Evolutionary conservation across 345 rosid genomes (phyloP).

Genomic region (Gossypium longicalyx): DNA sequence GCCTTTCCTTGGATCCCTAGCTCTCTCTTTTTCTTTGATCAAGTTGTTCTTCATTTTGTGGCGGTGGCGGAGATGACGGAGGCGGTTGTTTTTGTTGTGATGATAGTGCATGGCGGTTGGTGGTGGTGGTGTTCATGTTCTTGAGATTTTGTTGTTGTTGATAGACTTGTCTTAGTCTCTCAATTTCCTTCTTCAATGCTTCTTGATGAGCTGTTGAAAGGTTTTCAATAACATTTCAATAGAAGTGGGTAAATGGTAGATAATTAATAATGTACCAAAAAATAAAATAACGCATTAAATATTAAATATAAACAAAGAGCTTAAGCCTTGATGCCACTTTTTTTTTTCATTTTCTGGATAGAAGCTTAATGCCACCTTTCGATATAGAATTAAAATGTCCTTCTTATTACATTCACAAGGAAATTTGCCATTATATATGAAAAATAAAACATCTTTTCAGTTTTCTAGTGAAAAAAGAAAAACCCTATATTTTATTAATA

Average conservation of each 20-base stretch:
- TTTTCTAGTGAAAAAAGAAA: no score
- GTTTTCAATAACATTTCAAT: not conserved
- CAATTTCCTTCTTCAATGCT: slow-evolving; percentile 64
- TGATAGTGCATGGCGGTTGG: slow-evolving; percentile 11
- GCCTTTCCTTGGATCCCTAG: not conserved
- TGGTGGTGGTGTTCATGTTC: slow-evolving; percentile 27
- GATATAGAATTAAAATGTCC: not conserved
- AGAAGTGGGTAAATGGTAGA: not conserved
- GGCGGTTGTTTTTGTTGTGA: not conserved
- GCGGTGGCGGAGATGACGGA: not conserved
- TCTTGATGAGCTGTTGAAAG: slow-evolving; percentile 57
- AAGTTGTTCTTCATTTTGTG: slow-evolving; percentile 8
- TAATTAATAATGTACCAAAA: not conserved
- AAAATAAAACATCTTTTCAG: no score
- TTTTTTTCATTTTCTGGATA: not conserved
- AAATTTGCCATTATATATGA: not conserved
- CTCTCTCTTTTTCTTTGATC: slow-evolving; percentile 1
- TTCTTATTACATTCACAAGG: not conserved
- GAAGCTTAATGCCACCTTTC: not conserved
- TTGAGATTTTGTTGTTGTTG: slow-evolving; percentile 51
- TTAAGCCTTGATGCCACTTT: not conserved
- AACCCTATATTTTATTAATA: no score
- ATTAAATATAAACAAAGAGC: not conserved
- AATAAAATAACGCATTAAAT: not conserved
- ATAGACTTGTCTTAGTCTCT: slow-evolving; percentile 53